Evolutionary conservation across 805 yeast genomes (phyloP), one percentile per base, ranked within the genome.

Genomic region (Lachancea mirantina): DNA sequence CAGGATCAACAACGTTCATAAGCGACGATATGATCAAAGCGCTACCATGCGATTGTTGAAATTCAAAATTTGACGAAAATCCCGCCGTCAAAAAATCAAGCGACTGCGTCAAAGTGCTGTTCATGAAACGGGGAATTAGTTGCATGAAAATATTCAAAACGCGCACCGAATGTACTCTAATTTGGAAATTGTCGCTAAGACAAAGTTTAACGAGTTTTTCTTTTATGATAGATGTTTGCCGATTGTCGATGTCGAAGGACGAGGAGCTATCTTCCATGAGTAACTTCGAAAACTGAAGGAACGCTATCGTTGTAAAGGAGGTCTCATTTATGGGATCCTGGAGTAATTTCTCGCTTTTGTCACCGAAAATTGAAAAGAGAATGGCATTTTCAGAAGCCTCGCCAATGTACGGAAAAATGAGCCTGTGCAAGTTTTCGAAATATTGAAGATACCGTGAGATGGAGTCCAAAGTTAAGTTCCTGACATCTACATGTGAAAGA

Each of bases 141-240:
- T 43, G 18, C 40, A 62, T 46, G 47, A 59, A 43, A 41, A 49
- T 42, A 24, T 53, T 59, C 21, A 66, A 38, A 4, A 52, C 47
- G 24, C 64, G 64, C 22, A 55, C 58, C 0, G 76, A 57, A 23
- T 60, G 52, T 4, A 66, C 53, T 36, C 78, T 61, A 5, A 68
- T 47, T 21, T 58, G 57, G 33, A 62, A 65, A 18, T 60, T 61
- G 18, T 59, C 57, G 24, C 64, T 56, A 6, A 59, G 50, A 21
- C 66, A 52, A 6, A 72, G 44, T 14, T 55, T 52, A 33, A 65
- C 47, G 2, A 72, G 39, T 14, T 52, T 54, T 1, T 45, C 33
- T 20, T 64, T 55, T 0, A 70, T 48, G 15, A 57, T 51, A 0
- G 42, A 40, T 5, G 55, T 40, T 5, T 50, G 34, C n/a, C 45